Evolutionary conservation across 345 rosid genomes (phyloP), one percentile per base, ranked within the genome.

Genomic region (Stellera chamaejasme): DNA sequence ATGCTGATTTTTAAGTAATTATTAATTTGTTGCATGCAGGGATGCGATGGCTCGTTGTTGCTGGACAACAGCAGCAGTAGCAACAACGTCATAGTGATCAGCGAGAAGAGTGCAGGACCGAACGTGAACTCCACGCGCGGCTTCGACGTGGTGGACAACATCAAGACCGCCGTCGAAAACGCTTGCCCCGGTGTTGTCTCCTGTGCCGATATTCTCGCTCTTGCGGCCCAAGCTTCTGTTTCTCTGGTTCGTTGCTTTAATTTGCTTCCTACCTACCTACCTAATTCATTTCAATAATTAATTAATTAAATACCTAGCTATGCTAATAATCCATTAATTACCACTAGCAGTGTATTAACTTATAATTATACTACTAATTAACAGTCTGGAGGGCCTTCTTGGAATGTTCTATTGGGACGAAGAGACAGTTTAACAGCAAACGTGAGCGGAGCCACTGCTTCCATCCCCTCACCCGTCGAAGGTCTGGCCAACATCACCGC

Each of bases 351-450:
- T 9, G 14, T 10, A 32, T 32, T 13, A 8, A 36, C 2, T 13
- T 25, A 10, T 19, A 11, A 6, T 41, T 63, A n/a, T 72, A 6
- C 28, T n/a, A n/a, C n/a, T n/a, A n/a, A n/a, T n/a, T n/a, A n/a
- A 47, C 52, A 89, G 97, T 64, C 90, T 13, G 95, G 95, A 52
- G 97, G 97, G 1, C 95, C 95, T 5, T 66, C 79, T 7, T 86
- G 95, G 97, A 74, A 10, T 13, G 89, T 75, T 2, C 61, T 71
- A 45, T 51, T 79, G 27, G 97, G 97, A 41, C 79, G 97, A 58
- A 80, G 92, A 53, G 95, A 89, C 61, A 68, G 96, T 47, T 58
- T 77, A 44, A 81, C 75, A 0, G 96, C 96, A 2, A 78, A 67
- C 62, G 72, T 53, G 6, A 61, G 36, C 0, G 82, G 77, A 27